A percentile compares a stretch with the other conserved stretches of the same genome.
Conservation (phyloP, 1,284 basidiomycete species). For the Gymnopus androsaceus region DNA sequence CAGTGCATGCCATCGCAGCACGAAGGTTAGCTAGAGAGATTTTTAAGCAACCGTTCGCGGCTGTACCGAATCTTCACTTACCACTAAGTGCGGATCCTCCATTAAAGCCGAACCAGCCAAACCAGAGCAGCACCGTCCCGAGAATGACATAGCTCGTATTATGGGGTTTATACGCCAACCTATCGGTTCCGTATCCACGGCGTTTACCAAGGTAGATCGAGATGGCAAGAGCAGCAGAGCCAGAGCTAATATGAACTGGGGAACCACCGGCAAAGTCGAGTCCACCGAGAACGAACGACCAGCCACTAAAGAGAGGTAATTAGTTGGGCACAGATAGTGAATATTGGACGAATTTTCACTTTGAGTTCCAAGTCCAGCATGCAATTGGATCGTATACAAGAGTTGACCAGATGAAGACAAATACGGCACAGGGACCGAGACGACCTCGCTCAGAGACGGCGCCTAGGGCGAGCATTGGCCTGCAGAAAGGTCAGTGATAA, state of each 20-base stretch:
- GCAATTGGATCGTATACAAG: conserved; percentile 93
- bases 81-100: conserved; percentile 75
- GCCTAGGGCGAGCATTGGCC: conserved; percentile 84
- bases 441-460: conserved; percentile 91
- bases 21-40: conserved; percentile 77
- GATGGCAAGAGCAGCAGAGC: conserved; percentile 89
- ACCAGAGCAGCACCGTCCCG: conserved; percentile 95
- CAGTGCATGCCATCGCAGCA: conserved; percentile 87
- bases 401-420: conserved; percentile 91
- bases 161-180: conserved; percentile 87
- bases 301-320: conserved; percentile 45
- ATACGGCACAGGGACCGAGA: conserved; percentile 85
- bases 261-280: conserved; percentile 97
- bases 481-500: conserved; percentile 30
- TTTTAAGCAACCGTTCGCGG: neutral
- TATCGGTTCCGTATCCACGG: conserved; percentile 90
- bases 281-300: conserved; percentile 78
- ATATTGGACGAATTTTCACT: conserved; percentile 29
- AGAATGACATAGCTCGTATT: conserved; percentile 89
- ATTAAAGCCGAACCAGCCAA: conserved; percentile 97
- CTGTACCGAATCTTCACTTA: neutral
- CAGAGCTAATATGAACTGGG: conserved; percentile 92
- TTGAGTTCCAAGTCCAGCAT: conserved; percentile 92
- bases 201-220: conserved; percentile 91
- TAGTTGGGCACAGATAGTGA: too few relatives aligned